phyloP scores from a whole-genome alignment of 2,329 filamentous ascomycete genomes.

The Alternaria solani region DNA sequence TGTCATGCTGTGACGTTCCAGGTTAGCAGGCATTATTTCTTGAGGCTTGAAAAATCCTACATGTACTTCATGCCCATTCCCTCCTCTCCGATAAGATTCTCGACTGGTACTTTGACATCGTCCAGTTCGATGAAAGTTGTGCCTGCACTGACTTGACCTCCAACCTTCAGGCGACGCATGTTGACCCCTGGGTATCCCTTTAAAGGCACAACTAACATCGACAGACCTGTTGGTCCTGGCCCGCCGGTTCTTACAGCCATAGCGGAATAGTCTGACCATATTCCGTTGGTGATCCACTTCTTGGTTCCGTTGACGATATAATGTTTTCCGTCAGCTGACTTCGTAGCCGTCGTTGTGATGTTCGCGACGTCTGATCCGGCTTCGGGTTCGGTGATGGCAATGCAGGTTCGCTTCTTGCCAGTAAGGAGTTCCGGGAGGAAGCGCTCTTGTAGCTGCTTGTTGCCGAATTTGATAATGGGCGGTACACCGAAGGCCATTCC shows the following conservation, averaged over 20 bases:
- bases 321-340: slow-evolving; percentile 68
- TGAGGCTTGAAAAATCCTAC: slow-evolving; percentile 13
- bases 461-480: slow-evolving; percentile 74
- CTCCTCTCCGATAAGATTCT: slow-evolving; percentile 74
- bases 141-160: slow-evolving; percentile 70
- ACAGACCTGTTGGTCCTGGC: slow-evolving; percentile 68
- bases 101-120: slow-evolving; percentile 74
- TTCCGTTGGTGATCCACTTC: slow-evolving; percentile 71
- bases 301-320: slow-evolving; percentile 79
- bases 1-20: slow-evolving; percentile 60
- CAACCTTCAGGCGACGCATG: slow-evolving; percentile 73
- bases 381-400: slow-evolving; percentile 80
- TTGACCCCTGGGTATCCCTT: slow-evolving; percentile 71
- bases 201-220: slow-evolving; percentile 74
- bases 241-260: slow-evolving; percentile 80
- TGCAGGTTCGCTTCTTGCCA: slow-evolving; percentile 72
- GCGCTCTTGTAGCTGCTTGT: slow-evolving; percentile 66
- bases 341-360: slow-evolving; percentile 72
- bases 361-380: slow-evolving; percentile 78
- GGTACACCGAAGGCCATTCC: slow-evolving; percentile 78
- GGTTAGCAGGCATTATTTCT: background rate
- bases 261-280: slow-evolving; percentile 72
- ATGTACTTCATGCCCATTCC: slow-evolving; percentile 77
- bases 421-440: slow-evolving; percentile 76
- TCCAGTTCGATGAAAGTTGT: slow-evolving; percentile 81